phyloP scores from a whole-genome alignment of 106 monocot genomes.

The Cymbidium sinense region DNA sequence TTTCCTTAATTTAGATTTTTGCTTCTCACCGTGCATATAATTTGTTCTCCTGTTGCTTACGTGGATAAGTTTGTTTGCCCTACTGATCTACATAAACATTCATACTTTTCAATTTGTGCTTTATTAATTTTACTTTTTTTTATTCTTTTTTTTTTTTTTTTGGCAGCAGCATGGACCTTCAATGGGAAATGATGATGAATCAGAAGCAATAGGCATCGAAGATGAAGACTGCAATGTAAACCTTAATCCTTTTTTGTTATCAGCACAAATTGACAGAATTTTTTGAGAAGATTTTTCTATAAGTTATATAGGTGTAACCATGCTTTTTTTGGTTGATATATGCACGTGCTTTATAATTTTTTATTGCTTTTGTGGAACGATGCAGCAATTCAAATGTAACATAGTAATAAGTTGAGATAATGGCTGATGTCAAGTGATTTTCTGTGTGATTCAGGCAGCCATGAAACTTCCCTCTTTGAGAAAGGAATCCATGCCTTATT shows the following conservation, averaged over 20 bases:
- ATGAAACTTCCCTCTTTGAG: background rate
- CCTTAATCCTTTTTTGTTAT: background rate
- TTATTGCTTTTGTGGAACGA: background rate
- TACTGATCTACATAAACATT: background rate
- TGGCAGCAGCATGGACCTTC: background rate
- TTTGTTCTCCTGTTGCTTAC: background rate
- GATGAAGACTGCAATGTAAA: slow-evolving; percentile 7
- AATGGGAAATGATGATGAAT: background rate
- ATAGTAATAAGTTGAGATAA: background rate
- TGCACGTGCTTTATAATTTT: background rate
- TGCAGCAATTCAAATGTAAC: background rate
- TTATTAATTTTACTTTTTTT: background rate
- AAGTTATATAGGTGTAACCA: background rate
- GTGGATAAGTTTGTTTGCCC: background rate
- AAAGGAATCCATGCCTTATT: background rate
- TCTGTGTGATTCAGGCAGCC: background rate
- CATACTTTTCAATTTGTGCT: background rate
- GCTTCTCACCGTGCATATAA: background rate
- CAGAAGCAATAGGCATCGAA: background rate
- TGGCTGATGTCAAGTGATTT: background rate
- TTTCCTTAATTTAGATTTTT: background rate
- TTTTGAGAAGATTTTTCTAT: background rate
- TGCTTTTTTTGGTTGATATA: background rate
- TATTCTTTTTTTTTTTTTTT: too few species aligned
- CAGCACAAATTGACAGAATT: background rate